Conservation (phyloP, 2,329 filamentous ascomycete genomes). For the Claviceps maximensis region DNA sequence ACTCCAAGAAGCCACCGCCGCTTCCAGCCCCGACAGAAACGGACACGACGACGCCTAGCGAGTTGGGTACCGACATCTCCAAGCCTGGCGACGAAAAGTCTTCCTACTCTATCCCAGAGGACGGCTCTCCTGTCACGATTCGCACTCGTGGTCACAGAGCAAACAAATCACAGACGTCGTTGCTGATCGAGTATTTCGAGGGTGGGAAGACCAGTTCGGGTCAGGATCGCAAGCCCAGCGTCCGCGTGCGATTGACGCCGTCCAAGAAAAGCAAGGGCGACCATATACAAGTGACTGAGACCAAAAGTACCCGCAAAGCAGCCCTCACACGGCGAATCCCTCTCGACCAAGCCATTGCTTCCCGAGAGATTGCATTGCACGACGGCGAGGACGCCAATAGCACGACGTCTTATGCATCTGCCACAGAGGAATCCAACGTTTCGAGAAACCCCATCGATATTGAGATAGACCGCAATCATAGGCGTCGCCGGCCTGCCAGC, state of each 20-base stretch:
- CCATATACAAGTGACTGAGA: conserved; percentile 78
- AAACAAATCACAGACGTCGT: conserved; percentile 67
- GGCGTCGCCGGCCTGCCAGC: conserved; percentile 51
- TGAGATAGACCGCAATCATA: conserved; percentile 57
- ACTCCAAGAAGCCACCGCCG: conserved; percentile 46
- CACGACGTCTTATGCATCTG: conserved; percentile 63
- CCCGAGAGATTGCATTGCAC: conserved; percentile 30
- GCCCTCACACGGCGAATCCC: conserved; percentile 44
- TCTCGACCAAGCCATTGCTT: conserved; percentile 24
- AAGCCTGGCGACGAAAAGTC: conserved; percentile 56
- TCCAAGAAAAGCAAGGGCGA: conserved; percentile 57
- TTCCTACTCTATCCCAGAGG: conserved; percentile 68
- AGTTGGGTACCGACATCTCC: conserved; percentile 52
- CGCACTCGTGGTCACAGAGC: conserved; percentile 53
- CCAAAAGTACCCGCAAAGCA: conserved; percentile 57
- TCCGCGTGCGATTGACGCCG: conserved; percentile 67
- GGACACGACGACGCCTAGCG: conserved; percentile 48
- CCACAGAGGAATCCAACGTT: conserved; percentile 66
- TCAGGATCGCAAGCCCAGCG: conserved; percentile 63
- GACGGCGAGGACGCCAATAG: conserved; percentile 51
- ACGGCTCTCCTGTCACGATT: conserved; percentile 87
- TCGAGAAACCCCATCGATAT: conserved; percentile 72
- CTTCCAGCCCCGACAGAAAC: conserved; percentile 71
- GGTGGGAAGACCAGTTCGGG: conserved; percentile 50
- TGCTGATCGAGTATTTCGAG: conserved; percentile 93